Conservation (phyloP, 1,284 basidiomycete species). For the Austroboletus novae-zelandiae region DNA sequence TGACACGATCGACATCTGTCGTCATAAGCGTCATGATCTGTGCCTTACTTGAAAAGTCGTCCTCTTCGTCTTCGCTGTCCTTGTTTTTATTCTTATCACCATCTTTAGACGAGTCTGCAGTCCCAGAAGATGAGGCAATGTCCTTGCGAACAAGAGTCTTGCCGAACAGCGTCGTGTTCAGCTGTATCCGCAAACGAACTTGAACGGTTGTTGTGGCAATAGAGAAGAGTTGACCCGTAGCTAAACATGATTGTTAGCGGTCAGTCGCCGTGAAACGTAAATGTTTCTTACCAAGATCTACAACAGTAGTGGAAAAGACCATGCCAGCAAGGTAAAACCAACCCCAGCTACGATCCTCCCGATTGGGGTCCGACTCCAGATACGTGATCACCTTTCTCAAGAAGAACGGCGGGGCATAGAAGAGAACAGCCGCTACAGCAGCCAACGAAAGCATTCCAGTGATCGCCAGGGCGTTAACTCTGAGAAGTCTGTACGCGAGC, state of each 20-base stretch:
- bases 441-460: slow-evolving; percentile 55
- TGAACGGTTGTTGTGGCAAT: slow-evolving; percentile 71
- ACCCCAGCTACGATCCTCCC: slow-evolving; percentile 63
- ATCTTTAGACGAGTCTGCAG: slow-evolving; percentile 22
- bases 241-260: slow-evolving; percentile 15
- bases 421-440: slow-evolving; percentile 59
- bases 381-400: slow-evolving; percentile 70
- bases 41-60: slow-evolving; percentile 85
- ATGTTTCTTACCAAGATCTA: slow-evolving; percentile 52
- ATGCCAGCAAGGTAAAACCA: slow-evolving; percentile 72
- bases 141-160: slow-evolving; percentile 91
- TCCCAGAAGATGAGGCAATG: slow-evolving; percentile 59
- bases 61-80: slow-evolving; percentile 50
- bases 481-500: slow-evolving; percentile 56
- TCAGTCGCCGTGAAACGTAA: neutral
- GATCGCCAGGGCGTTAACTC: slow-evolving; percentile 49
- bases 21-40: slow-evolving; percentile 76
- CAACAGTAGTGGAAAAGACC: slow-evolving; percentile 61
- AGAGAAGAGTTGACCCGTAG: slow-evolving; percentile 63
- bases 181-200: slow-evolving; percentile 72
- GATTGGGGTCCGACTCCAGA: slow-evolving; percentile 60
- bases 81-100: slow-evolving; percentile 31
- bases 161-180: slow-evolving; percentile 84
- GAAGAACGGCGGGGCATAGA: slow-evolving; percentile 80
- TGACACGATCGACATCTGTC: slow-evolving; percentile 82